Percentiles rank a stretch among this genome's conserved stretches.
Conservation (phyloP, 2,329 filamentous ascomycete genomes). For the Calonectria pauciramosa region DNA sequence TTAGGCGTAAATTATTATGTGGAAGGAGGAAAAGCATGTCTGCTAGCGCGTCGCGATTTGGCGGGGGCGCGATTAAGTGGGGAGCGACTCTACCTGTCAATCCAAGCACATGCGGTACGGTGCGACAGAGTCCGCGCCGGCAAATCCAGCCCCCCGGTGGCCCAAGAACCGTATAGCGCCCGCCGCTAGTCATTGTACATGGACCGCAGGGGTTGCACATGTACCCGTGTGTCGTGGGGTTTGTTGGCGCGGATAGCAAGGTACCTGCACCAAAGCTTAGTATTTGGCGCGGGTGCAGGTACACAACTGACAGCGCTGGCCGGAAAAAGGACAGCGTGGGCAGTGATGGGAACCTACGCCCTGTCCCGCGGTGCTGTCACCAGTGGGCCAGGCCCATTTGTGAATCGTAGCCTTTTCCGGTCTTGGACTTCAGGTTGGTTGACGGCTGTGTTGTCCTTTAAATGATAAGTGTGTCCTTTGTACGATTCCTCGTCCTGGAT, state of each 20-base stretch:
- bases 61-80: no score
- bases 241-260: conserved; percentile 29
- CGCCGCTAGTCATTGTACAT: conserved; percentile 35
- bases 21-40: no score
- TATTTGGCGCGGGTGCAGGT: conserved; percentile 1
- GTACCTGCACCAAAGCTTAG: conserved; percentile 34
- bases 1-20: no score
- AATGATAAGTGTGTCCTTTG: conserved; percentile 16
- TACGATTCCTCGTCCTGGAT: conserved; percentile 4
- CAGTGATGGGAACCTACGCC: background rate
- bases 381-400: background rate
- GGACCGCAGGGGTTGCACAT: conserved; percentile 5
- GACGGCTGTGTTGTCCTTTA: conserved; percentile 26
- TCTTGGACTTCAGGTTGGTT: conserved; percentile 31
- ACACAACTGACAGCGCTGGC: conserved; percentile 32
- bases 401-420: conserved; percentile 27
- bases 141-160: background rate
- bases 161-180: conserved; percentile 36
- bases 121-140: background rate
- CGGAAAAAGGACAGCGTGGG: conserved; percentile 43
- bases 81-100: no score
- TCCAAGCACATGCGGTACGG: background rate
- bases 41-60: no score
- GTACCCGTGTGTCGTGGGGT: background rate
- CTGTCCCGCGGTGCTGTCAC: background rate